These are phyloP conservation scores for Cytospora schulzeri DNA, from an alignment of 2,329 filamentous ascomycete genomes.

Conservation along the genomic window DNA sequence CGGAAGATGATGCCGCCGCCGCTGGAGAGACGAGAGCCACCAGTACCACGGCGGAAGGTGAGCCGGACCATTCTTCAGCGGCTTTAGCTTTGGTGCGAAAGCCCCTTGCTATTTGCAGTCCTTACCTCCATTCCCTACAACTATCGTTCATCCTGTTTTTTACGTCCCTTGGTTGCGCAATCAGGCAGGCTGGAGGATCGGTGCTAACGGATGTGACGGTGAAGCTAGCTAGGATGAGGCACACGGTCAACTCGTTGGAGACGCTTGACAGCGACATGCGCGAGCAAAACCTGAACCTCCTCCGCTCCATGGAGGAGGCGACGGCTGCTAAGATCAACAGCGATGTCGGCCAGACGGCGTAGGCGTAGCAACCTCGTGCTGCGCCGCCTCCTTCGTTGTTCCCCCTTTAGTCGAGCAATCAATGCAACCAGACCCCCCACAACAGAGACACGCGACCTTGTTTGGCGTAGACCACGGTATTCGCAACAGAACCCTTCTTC, in stretches of 20 bases:
- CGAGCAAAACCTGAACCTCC: slow-evolving; percentile 26
- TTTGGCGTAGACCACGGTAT: slow-evolving; percentile 2
- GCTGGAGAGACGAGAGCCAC: slow-evolving; percentile 33
- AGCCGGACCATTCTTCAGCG: slow-evolving; percentile 63
- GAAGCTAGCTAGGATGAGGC: slow-evolving; percentile 28
- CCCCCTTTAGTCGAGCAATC: slow-evolving; percentile 14
- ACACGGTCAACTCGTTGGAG: slow-evolving; percentile 25
- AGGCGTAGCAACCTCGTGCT: not conserved
- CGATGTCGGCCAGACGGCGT: slow-evolving; percentile 25
- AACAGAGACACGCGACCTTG: not conserved
- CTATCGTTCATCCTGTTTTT: slow-evolving; percentile 22
- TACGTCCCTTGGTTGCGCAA: slow-evolving; percentile 10
- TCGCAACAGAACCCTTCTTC: slow-evolving; percentile 13
- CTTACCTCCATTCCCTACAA: slow-evolving; percentile 26
- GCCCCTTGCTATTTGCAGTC: slow-evolving; percentile 49
- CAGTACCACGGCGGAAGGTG: slow-evolving; percentile 53
- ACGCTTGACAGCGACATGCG: slow-evolving; percentile 27
- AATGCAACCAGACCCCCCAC: slow-evolving; percentile 15
- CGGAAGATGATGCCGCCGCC: slow-evolving; percentile 35
- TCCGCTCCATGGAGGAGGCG: slow-evolving; percentile 25
- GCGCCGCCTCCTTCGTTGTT: slow-evolving; percentile 1
- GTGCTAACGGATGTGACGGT: slow-evolving; percentile 23
- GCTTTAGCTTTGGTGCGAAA: slow-evolving; percentile 68
- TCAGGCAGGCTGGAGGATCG: slow-evolving; percentile 13
- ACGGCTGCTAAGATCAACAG: slow-evolving; percentile 22